phyloP scores from a whole-genome alignment of 2,329 filamentous ascomycete genomes.

The Cytospora schulzeri region DNA sequence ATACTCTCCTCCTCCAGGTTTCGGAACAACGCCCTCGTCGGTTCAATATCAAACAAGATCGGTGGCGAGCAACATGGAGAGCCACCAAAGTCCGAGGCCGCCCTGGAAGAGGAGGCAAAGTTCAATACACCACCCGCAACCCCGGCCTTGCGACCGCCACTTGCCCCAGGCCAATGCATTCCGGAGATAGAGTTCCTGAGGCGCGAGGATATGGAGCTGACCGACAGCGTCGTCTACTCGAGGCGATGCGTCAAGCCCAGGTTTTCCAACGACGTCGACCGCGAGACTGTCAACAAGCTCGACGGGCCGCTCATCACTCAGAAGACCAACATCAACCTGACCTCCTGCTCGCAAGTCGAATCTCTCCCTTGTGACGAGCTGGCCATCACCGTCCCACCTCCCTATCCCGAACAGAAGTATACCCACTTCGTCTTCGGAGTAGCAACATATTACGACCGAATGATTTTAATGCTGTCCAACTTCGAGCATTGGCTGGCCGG shows the following conservation, averaged over 20 bases:
- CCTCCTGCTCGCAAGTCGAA: conserved; percentile 24
- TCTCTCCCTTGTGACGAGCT: conserved; percentile 46
- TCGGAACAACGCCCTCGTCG: conserved; percentile 21
- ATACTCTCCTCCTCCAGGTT: conserved; percentile 26
- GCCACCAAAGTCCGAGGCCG: conserved; percentile 20
- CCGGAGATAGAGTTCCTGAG: conserved; percentile 35
- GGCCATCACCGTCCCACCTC: conserved; percentile 47
- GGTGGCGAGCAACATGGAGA: conserved; percentile 2
- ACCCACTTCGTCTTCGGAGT: conserved; percentile 60
- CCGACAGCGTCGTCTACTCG: conserved; percentile 46
- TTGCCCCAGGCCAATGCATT: conserved; percentile 26
- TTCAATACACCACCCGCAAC: conserved; percentile 19
- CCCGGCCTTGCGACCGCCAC: conserved; percentile 20
- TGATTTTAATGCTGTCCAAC: conserved; percentile 52
- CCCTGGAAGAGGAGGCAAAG: conserved; percentile 24
- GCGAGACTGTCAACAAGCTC: conserved; percentile 42
- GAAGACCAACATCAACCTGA: conserved; percentile 37
- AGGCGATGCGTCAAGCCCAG: conserved; percentile 47
- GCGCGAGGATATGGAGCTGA: conserved; percentile 39
- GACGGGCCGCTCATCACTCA: conserved; percentile 41
- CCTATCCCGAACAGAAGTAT: conserved; percentile 47
- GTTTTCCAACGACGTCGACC: conserved; percentile 38
- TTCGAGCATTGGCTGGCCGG: conserved; percentile 60
- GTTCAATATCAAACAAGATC: conserved; percentile 23
- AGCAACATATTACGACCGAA: conserved; percentile 53